phyloP scores from a whole-genome alignment of 164 flowering plant genomes.

The Dillenia suffruticosa region DNA sequence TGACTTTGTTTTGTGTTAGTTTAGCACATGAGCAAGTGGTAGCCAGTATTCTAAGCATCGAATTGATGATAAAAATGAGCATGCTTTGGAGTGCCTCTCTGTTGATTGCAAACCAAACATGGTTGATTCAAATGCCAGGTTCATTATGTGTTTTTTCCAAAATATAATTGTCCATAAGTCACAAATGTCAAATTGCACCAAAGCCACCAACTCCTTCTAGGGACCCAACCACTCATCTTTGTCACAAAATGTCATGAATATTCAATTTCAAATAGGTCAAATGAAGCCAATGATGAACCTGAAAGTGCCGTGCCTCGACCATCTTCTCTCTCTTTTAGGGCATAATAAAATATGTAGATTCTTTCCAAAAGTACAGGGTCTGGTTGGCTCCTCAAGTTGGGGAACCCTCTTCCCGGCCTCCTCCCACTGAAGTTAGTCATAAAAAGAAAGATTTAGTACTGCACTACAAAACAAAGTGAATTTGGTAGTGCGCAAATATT shows the following conservation, averaged over 20 bases:
- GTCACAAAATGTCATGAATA: background rate
- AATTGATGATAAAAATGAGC: background rate
- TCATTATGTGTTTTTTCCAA: too few relatives aligned
- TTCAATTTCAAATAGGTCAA: background rate
- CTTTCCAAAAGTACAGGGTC: background rate
- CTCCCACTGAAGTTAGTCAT: constrained; percentile 2
- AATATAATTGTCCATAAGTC: too few relatives aligned
- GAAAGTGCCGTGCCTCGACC: background rate
- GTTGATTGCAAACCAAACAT: too few relatives aligned
- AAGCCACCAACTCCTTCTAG: constrained; percentile 2
- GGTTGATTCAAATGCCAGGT: too few relatives aligned
- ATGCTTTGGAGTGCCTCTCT: too few relatives aligned
- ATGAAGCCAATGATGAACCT: too few relatives aligned
- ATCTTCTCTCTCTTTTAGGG: background rate
- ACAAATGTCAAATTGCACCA: constrained; percentile 1
- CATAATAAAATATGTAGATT: background rate
- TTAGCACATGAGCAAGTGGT: background rate
- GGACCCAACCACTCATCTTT: background rate
- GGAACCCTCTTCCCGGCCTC: constrained; percentile 4
- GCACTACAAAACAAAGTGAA: background rate
- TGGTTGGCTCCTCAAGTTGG: constrained; percentile 12
- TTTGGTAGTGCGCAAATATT: background rate
- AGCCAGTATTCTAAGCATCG: background rate
- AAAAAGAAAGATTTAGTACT: background rate
- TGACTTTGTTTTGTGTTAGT: too few relatives aligned